These are phyloP conservation scores for Byssoonygena ceratinophila DNA, from an alignment of 2,329 filamentous ascomycete genomes.

Conservation along the genomic window DNA sequence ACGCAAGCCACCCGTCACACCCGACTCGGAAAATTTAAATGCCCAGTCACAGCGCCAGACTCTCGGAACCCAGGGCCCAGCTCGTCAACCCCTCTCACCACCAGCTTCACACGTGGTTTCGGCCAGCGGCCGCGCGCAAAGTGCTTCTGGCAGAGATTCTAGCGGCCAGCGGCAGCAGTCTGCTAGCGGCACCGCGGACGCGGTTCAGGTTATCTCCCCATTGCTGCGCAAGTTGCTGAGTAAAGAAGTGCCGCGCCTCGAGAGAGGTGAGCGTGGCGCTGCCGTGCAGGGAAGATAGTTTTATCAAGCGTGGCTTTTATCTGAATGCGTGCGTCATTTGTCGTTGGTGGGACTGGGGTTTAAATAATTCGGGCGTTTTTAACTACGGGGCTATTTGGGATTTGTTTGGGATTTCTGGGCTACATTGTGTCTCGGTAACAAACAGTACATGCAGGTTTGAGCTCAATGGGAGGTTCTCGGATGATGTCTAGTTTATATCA, in stretches of 20 bases:
- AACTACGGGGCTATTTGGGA: too few relatives aligned
- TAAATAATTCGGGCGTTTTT: too few relatives aligned
- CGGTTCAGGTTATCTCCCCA: slow-evolving; percentile 49
- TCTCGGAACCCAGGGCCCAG: not conserved
- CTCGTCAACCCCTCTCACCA: not conserved
- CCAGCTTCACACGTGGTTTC: not conserved
- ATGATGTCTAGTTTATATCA: not conserved
- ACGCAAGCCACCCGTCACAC: slow-evolving; percentile 4
- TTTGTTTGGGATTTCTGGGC: too few relatives aligned
- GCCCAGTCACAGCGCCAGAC: slow-evolving; percentile 4
- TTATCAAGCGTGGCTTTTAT: too few relatives aligned
- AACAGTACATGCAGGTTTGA: too few relatives aligned
- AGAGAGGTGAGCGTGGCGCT: not conserved
- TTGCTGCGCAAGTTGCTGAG: slow-evolving; percentile 54
- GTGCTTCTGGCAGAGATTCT: not conserved
- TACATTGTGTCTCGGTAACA: too few relatives aligned
- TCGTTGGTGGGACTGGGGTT: too few relatives aligned
- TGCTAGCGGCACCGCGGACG: slow-evolving; percentile 19
- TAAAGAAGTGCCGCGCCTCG: slow-evolving; percentile 40
- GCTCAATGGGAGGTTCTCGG: too few relatives aligned
- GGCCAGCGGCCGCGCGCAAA: slow-evolving; percentile 7
- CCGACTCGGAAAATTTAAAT: not conserved
- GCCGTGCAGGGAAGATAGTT: not conserved
- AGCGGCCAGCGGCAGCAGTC: slow-evolving; percentile 12
- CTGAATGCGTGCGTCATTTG: not conserved